Evolutionary conservation across 2,329 filamentous ascomycete species (phyloP), one percentile per base, ranked within the genome.

Genomic region (Trichoderma cornu-damae): DNA sequence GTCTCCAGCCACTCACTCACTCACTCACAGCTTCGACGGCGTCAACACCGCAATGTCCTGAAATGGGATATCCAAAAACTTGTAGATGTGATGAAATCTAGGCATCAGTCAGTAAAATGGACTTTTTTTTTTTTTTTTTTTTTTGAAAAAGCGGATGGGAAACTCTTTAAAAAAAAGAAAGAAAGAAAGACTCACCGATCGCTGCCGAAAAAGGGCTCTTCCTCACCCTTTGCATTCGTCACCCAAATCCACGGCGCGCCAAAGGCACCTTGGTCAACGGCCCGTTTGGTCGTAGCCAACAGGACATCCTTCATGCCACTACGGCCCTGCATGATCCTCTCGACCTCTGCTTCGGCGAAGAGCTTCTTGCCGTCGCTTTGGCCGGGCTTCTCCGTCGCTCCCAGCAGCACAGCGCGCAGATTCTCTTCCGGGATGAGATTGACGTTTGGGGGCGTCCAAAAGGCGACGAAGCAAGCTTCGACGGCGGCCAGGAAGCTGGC

Each of bases 181-280:
- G n/a, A n/a, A n/a, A n/a, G n/a, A n/a, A n/a, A n/a, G n/a, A 64
- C 66, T 61, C 57, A 73, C 81, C 83, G 75, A 72, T 92, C 88
- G 71, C 87, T 90, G 2, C 88, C 88, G 70, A 92, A 92, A 68
- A 91, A 90, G 0, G 85, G 82, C 72, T 88, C 84, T 48, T 77
- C 77, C 57, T 77, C 69, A 0, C 85, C 86, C 60, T 79, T 69
- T 1, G 66, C 68, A 63, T 87, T 83, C 16, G 75, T 78, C 3
- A 85, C 88, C 79, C 84, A 85, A 60, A 89, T 76, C 88, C 89
- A 93, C 1, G 89, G 89, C 49, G 84, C 83, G 0, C 89, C 89
- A 70, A 89, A 93, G 0, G 88, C 89, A 0, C 88, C 89, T 49
- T 73, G 75, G 35, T 82, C 79, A 14, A 89, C 69, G 0, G 82